Evolutionary conservation across 257 asterid species (phyloP), one percentile per base, ranked within the genome.

Genomic region (Solanum appendiculatum): DNA sequence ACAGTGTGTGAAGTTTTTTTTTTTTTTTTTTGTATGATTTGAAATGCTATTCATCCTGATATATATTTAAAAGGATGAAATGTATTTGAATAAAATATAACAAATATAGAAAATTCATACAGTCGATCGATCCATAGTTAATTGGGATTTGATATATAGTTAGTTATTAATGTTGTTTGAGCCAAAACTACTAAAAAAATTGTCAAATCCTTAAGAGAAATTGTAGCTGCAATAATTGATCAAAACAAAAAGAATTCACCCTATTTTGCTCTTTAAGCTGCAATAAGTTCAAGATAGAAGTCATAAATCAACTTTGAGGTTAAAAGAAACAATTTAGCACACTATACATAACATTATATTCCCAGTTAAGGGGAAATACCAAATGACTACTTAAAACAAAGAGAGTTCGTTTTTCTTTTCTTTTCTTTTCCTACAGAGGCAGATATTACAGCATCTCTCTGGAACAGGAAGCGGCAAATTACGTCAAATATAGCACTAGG

Each of bases 81-180:
- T 75, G n/a, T 11, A 75, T 25, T 42, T 75, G n/a, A 44, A 78
- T 42, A 25, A n/a, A 40, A 5, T 25, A 75, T 74, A 39, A n/a
- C 6, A 36, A 58, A 87, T 87, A 87, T 87, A 90, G 86, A 18
- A 73, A 68, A 81, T 64, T 81, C 74, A 15, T 31, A 37, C 16
- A 1, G 8, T 33, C n/a, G 7, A 33, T 18, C 33, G 1, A 54
- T 21, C 69, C 14, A 6, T n/a, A 75, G 20, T n/a, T 40, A 51
- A 51, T 18, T 77, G 60, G 9, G 37, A 77, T 42, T 31, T 23
- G 34, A 74, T 74, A 37, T 10, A 37, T 39, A 12, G 34, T 23
- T 20, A 48, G 44, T 12, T 66, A 16, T 31, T 14, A 16, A 37
- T 37, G 7, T 3, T 33, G 48, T 56, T 56, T 1, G 64, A 54